A percentile compares a stretch with the other conserved stretches of the same genome.
Conservation (phyloP, 352 stramenopile genomes). For the Globisporangium nagaii region DNA sequence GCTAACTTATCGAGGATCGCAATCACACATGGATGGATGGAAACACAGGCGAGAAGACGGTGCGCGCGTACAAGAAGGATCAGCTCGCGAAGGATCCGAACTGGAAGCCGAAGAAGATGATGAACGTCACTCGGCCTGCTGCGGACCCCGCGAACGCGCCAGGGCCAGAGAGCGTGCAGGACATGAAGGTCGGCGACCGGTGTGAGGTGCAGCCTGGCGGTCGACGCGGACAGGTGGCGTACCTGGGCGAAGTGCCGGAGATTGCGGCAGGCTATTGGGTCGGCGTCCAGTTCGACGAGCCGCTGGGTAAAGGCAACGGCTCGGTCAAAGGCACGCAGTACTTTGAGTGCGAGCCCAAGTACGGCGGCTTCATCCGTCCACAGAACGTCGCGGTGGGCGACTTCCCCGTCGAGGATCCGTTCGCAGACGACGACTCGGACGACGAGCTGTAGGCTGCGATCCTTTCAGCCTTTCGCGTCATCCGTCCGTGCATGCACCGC, state of each 20-base stretch:
- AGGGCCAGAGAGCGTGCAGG: constrained; percentile 62
- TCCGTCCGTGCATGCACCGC: too few relatives aligned
- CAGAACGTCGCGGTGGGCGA: constrained; percentile 93
- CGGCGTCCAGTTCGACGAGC: constrained; percentile 97
- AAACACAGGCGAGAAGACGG: constrained; percentile 91
- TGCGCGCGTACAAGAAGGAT: constrained; percentile 95
- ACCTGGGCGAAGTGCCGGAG: constrained; percentile 90
- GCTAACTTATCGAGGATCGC: too few relatives aligned
- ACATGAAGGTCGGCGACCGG: constrained; percentile 90
- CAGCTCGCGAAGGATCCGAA: constrained; percentile 94
- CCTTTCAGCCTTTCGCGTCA: too few relatives aligned
- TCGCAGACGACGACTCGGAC: constrained; percentile 57
- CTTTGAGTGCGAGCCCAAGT: constrained; percentile 91
- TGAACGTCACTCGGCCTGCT: constrained; percentile 30
- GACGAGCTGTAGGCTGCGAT: constrained; percentile 79
- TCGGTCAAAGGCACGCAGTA: constrained; percentile 89
- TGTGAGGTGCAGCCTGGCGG: constrained; percentile 96
- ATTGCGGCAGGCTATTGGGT: constrained; percentile 91
- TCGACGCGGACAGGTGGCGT: constrained; percentile 91
- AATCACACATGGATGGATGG: too few relatives aligned
- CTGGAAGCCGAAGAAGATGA: constrained; percentile 89
- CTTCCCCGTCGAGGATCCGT: constrained; percentile 86
- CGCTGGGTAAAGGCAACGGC: constrained; percentile 91
- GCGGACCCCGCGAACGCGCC: constrained; percentile 35
- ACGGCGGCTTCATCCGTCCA: constrained; percentile 93